Conservation (phyloP, 1,284 basidiomycete species). For the Anthracocystis panici-leucophaei region DNA sequence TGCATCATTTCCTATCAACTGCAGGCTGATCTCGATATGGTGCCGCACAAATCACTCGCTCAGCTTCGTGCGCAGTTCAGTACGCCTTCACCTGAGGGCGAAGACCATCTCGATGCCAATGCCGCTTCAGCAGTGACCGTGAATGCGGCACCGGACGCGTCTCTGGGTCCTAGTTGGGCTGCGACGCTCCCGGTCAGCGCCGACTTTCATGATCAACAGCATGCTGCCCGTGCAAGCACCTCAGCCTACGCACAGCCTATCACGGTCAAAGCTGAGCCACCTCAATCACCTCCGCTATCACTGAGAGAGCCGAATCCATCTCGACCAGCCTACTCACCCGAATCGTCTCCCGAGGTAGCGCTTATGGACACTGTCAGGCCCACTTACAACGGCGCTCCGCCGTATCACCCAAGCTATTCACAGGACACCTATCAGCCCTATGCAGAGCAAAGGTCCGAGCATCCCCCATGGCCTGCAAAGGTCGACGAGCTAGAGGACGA, state of each 20-base stretch:
- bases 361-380: conserved; percentile 30
- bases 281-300: conserved; percentile 21
- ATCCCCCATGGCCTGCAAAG: conserved; percentile 11
- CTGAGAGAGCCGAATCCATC: conserved; percentile 1
- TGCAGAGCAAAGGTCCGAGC: neutral
- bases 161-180: conserved; percentile 11
- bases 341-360: conserved; percentile 46
- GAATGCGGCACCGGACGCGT: neutral
- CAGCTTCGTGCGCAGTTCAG: conserved; percentile 31
- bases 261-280: conserved; percentile 32
- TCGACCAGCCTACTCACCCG: conserved; percentile 28
- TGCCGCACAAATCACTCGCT: conserved; percentile 34
- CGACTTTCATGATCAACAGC: neutral
- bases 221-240: neutral
- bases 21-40: conserved; percentile 51
- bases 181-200: neutral
- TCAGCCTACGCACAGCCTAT: neutral
- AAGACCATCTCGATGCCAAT: conserved; percentile 7
- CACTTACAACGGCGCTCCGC: neutral
- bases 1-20: conserved; percentile 53
- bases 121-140: neutral
- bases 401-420: neutral
- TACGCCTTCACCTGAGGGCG: conserved; percentile 22
- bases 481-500: conserved; percentile 20
- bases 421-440: conserved; percentile 1